These are phyloP conservation scores for Plenodomus tracheiphilus DNA, from an alignment of 2,329 filamentous ascomycete genomes.

Conservation along the genomic window DNA sequence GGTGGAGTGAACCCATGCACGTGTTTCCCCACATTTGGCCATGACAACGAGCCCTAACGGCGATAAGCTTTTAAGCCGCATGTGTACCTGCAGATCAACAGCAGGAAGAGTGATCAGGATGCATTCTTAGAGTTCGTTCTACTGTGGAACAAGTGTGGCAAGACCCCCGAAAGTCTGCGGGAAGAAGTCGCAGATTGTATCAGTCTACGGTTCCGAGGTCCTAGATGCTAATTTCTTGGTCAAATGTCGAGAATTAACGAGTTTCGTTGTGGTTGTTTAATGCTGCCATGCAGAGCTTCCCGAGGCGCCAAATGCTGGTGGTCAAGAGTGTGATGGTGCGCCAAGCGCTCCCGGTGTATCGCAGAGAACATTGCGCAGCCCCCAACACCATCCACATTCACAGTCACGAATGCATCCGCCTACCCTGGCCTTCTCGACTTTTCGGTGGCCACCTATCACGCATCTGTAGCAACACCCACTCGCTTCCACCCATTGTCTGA, in stretches of 20 bases:
- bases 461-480: slow-evolving; percentile 12
- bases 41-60: slow-evolving; percentile 28
- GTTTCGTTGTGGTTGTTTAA: slow-evolving; percentile 19
- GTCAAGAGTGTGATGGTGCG: slow-evolving; percentile 3
- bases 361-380: slow-evolving; percentile 15
- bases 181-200: slow-evolving; percentile 5
- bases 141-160: slow-evolving; percentile 6
- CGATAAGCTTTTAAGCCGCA: slow-evolving; percentile 43
- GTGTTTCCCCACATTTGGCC: slow-evolving; percentile 32
- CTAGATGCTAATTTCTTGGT: neutral
- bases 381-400: slow-evolving; percentile 24
- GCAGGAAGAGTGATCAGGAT: slow-evolving; percentile 27
- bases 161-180: slow-evolving; percentile 37
- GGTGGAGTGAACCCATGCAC: slow-evolving; percentile 13
- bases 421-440: slow-evolving; percentile 10
- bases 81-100: slow-evolving; percentile 41
- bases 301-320: slow-evolving; percentile 14
- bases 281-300: slow-evolving; percentile 17
- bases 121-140: slow-evolving; percentile 16
- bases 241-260: slow-evolving; percentile 11
- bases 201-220: slow-evolving; percentile 4
- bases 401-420: slow-evolving; percentile 20
- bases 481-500: slow-evolving; percentile 2
- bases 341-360: neutral
- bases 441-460: slow-evolving; percentile 13